These are phyloP conservation scores for Adansonia grandidieri DNA, from an alignment of 441 rosid species.

Conservation along the genomic window DNA sequence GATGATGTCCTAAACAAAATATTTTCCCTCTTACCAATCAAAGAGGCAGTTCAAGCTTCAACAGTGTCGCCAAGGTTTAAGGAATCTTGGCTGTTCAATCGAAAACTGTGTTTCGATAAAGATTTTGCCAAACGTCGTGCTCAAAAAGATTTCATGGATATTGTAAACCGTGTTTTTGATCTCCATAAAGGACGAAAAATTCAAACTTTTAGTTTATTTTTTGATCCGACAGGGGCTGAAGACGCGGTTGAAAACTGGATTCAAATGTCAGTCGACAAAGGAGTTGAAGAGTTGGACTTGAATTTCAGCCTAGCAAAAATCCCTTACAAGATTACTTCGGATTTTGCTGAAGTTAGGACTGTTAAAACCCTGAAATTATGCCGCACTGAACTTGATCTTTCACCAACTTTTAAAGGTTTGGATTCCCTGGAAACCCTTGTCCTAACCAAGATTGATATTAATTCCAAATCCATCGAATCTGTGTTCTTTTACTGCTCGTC, in stretches of 20 bases:
- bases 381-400: neutral
- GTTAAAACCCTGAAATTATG: neutral
- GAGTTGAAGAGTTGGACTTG: constrained; percentile 24
- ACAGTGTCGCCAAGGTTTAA: neutral
- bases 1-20: constrained; percentile 7
- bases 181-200: constrained; percentile 6
- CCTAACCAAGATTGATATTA: neutral
- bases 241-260: neutral
- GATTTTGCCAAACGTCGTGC: neutral
- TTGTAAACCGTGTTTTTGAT: neutral
- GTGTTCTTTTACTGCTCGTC: neutral
- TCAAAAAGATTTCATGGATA: neutral
- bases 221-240: neutral
- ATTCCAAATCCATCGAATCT: neutral
- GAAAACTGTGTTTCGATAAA: constrained; percentile 13
- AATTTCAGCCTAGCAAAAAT: neutral
- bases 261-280: neutral
- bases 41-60: neutral
- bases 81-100: constrained; percentile 1
- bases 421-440: neutral
- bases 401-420: neutral
- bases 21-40: constrained; percentile 25
- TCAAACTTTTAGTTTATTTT: neutral
- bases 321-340: neutral
- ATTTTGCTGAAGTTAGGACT: neutral